Percentiles rank a stretch among this genome's conserved stretches.
These are phyloP conservation scores for Miscanthus lutarioriparius DNA, from an alignment of 176 grass and related monocot genomes.

Conservation along the genomic window DNA sequence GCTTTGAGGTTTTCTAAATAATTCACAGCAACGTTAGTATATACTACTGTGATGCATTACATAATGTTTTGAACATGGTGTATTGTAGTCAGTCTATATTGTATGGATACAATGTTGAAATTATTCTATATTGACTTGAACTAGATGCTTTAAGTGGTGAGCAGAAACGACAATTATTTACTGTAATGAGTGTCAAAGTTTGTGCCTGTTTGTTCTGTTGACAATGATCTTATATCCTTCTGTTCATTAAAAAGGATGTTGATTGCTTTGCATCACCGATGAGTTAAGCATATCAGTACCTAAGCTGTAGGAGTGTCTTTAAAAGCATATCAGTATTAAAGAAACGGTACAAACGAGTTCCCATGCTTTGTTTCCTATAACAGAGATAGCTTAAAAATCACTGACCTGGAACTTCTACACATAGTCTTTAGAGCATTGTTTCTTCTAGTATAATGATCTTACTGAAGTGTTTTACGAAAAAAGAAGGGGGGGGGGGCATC, in stretches of 20 bases:
- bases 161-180: not conserved
- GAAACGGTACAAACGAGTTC: not conserved
- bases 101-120: not conserved
- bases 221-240: not conserved
- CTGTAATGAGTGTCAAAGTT: not conserved
- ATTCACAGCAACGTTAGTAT: not conserved
- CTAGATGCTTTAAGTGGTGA: constrained; percentile 7
- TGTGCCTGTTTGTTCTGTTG: not conserved
- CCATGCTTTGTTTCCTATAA: not conserved
- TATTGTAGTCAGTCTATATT: not conserved
- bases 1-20: not conserved
- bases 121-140: constrained; percentile 10
- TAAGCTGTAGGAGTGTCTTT: not conserved
- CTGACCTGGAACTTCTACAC: not conserved
- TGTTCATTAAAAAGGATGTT: not conserved
- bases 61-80: not conserved
- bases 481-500: not conserved
- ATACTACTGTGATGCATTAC: constrained; percentile 1
- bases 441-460: constrained; percentile 18
- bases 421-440: not conserved
- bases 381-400: constrained; percentile 13
- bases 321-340: not conserved
- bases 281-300: constrained; percentile 1
- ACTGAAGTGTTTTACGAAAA: not conserved
- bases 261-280: not conserved